Evolutionary conservation across 2,329 filamentous ascomycete genomes (phyloP).

Genomic region (Scedosporium aurantiacum): DNA sequence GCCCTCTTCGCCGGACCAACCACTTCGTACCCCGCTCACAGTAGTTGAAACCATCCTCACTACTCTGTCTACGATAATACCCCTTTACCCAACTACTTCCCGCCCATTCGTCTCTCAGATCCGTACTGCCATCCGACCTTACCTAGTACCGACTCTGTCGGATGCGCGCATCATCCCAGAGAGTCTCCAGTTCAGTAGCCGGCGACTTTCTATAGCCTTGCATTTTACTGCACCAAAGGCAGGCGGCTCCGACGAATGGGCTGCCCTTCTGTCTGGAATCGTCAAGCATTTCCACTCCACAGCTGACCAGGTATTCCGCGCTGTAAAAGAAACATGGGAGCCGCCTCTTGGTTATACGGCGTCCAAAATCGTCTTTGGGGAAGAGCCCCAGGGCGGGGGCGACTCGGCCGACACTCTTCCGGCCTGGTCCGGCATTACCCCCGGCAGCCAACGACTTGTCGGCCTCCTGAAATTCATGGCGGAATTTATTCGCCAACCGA

Average conservation of each 20-base stretch:
- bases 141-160: constrained; percentile 54
- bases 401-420: constrained; percentile 41
- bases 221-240: constrained; percentile 76
- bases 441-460: constrained; percentile 59
- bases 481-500: constrained; percentile 51
- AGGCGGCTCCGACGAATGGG: constrained; percentile 68
- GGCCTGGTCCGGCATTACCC: constrained; percentile 62
- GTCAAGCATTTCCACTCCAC: constrained; percentile 58
- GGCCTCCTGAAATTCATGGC: constrained; percentile 56
- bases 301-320: constrained; percentile 66
- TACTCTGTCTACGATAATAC: constrained; percentile 60
- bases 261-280: constrained; percentile 48
- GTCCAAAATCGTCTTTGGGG: constrained; percentile 31
- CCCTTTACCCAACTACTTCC: constrained; percentile 74
- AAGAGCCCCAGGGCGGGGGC: constrained; percentile 36
- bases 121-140: constrained; percentile 44
- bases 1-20: constrained; percentile 18
- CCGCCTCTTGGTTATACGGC: constrained; percentile 42
- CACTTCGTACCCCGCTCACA: constrained; percentile 24
- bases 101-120: constrained; percentile 65
- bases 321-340: constrained; percentile 73
- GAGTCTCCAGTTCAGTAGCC: constrained; percentile 45
- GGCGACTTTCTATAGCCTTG: constrained; percentile 57
- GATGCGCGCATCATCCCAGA: constrained; percentile 36
- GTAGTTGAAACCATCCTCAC: constrained; percentile 60